Percentiles rank a stretch among this genome's conserved stretches.
phyloP scores from a whole-genome alignment of 163 green algal genomes.

The Chlorella variabilis region DNA sequence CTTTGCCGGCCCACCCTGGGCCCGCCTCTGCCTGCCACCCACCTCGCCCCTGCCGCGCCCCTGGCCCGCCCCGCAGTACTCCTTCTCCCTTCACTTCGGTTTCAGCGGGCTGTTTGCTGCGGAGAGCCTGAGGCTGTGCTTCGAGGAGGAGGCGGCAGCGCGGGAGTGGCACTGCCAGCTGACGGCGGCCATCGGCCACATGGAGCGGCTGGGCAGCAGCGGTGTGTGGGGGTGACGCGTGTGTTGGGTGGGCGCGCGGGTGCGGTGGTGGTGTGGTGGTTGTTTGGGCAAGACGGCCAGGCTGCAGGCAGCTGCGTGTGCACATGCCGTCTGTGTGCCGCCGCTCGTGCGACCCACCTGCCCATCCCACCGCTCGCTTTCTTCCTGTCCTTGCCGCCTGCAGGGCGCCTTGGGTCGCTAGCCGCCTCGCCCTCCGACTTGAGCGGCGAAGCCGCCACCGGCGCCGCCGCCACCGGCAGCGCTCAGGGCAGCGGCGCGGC shows the following conservation, averaged over 20 bases:
- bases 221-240: neutral
- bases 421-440: neutral
- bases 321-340: no score
- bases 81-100: conserved; percentile 37
- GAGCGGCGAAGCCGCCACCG: neutral
- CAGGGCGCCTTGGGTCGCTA: neutral
- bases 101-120: conserved; percentile 18
- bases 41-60: neutral
- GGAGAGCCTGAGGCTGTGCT: conserved; percentile 36
- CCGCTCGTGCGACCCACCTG: no score
- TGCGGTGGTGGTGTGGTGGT: neutral
- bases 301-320: no score
- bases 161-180: conserved; percentile 28
- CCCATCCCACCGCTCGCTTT: no score
- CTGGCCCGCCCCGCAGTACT: conserved; percentile 22
- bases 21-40: neutral
- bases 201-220: conserved; percentile 17
- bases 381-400: no score
- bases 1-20: no score
- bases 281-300: neutral
- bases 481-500: neutral
- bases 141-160: conserved; percentile 20
- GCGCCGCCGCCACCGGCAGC: neutral
- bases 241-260: neutral
- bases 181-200: neutral